These are phyloP conservation scores for Zoysia matrella DNA, from an alignment of 202 grass and related monocot species.

Conservation along the genomic window DNA sequence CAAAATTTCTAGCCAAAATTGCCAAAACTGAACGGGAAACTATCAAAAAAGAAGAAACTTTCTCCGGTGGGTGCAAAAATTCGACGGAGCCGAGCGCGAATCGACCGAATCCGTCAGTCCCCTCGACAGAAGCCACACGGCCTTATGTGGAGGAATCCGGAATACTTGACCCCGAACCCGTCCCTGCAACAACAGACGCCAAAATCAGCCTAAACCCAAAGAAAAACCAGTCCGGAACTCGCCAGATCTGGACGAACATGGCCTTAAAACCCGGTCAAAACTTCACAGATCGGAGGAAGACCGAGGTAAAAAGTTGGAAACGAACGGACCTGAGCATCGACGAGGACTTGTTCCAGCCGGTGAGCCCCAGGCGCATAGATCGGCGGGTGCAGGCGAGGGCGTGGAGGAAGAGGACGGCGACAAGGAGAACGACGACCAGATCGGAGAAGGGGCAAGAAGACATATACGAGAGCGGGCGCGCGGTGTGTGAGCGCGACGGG, in stretches of 20 bases:
- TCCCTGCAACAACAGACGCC: slow-evolving; percentile 53
- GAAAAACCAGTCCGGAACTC: slow-evolving; percentile 29
- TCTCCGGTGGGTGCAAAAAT: slow-evolving; percentile 52
- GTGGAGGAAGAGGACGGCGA: slow-evolving; percentile 49
- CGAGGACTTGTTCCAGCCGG: slow-evolving; percentile 47
- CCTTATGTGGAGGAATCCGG: slow-evolving; percentile 12
- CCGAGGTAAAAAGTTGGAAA: neutral
- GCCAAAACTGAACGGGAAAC: slow-evolving; percentile 49
- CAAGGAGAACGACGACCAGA: slow-evolving; percentile 59
- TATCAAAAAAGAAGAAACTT: slow-evolving; percentile 39
- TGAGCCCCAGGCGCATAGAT: slow-evolving; percentile 63
- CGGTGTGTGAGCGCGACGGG: neutral
- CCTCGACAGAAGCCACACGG: too few relatives aligned
- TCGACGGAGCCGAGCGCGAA: slow-evolving; percentile 41
- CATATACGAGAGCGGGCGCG: slow-evolving; percentile 53
- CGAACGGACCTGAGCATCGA: slow-evolving; percentile 45
- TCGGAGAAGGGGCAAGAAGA: slow-evolving; percentile 26
- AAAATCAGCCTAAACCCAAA: slow-evolving; percentile 39
- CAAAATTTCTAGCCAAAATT: slow-evolving; percentile 52
- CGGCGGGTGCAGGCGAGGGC: slow-evolving; percentile 42
- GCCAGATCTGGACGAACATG: slow-evolving; percentile 47
- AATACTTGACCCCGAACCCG: slow-evolving; percentile 96
- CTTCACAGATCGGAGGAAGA: slow-evolving; percentile 39
- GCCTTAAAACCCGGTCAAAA: slow-evolving; percentile 34
- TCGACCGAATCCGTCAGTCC: slow-evolving; percentile 15